A percentile compares a stretch with the other conserved stretches of the same genome.
These are phyloP conservation scores for Cordyceps sp. DNA, from an alignment of 2,329 filamentous ascomycete genomes.

Conservation along the genomic window DNA sequence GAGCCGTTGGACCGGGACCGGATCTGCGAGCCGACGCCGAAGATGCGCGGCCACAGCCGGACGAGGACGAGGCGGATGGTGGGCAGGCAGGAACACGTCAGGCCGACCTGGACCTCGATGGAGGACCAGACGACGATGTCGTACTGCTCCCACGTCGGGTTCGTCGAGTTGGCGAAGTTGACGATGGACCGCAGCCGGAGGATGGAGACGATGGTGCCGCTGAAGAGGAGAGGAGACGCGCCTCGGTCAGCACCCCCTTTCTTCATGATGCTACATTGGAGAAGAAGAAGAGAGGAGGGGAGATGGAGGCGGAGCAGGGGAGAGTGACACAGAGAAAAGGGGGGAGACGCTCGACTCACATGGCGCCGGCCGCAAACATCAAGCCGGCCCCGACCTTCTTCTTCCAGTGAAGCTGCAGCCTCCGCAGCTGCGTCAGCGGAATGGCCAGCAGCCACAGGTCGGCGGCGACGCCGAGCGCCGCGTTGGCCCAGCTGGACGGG, in stretches of 20 bases:
- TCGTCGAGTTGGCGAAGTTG: slow-evolving; percentile 11
- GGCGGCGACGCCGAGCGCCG: slow-evolving; percentile 32
- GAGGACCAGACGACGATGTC: slow-evolving; percentile 17
- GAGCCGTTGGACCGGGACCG: too few relatives aligned
- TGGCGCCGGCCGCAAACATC: slow-evolving; percentile 34
- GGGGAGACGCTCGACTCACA: too few relatives aligned
- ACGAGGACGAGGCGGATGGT: slow-evolving; percentile 17
- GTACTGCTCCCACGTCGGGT: slow-evolving; percentile 18
- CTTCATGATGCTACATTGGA: too few relatives aligned
- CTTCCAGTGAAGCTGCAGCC: slow-evolving; percentile 25
- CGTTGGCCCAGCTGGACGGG: slow-evolving; percentile 31
- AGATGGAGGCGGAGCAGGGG: too few relatives aligned
- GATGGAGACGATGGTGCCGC: slow-evolving; percentile 20
- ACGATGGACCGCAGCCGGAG: slow-evolving; percentile 17
- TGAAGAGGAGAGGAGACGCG: too few relatives aligned
- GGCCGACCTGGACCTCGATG: slow-evolving; percentile 20
- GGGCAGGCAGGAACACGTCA: slow-evolving; percentile 22
- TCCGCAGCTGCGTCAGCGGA: slow-evolving; percentile 26
- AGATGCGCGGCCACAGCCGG: slow-evolving; percentile 19
- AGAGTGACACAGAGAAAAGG: too few relatives aligned
- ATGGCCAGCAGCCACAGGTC: slow-evolving; percentile 35
- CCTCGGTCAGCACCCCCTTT: neutral
- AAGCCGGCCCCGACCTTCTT: slow-evolving; percentile 30
- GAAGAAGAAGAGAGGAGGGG: too few relatives aligned
- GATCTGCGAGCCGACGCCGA: too few relatives aligned